A percentile compares a stretch with the other conserved stretches of the same genome.
Evolutionary conservation across 1,139 yeast species (phyloP).

Genomic region (Geotrichum australiense): DNA sequence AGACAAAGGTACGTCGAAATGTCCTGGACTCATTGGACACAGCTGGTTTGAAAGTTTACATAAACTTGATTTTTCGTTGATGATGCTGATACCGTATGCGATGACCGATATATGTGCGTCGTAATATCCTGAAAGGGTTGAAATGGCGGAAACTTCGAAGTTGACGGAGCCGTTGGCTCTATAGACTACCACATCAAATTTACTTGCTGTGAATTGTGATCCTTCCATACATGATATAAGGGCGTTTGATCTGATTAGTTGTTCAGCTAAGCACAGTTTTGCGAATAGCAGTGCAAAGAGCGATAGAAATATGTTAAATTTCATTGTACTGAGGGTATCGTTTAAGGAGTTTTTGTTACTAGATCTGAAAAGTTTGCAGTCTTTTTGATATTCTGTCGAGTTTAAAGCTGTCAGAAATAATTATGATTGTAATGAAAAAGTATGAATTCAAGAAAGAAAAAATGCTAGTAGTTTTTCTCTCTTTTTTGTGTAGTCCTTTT

Average conservation of each 20-base stretch:
- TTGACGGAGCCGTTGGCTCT: slow-evolving; percentile 58
- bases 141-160: slow-evolving; percentile 69
- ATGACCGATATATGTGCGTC: slow-evolving; percentile 60
- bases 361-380: not conserved
- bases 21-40: slow-evolving; percentile 86
- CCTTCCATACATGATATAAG: slow-evolving; percentile 87
- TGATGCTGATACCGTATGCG: slow-evolving; percentile 75
- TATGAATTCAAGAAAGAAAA: no score
- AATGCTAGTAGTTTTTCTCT: no score
- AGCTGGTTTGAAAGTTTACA: slow-evolving; percentile 47
- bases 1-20: slow-evolving; percentile 60
- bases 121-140: slow-evolving; percentile 70
- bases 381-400: not conserved
- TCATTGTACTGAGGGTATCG: not conserved
- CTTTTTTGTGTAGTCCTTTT: no score
- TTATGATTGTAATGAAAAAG: not conserved
- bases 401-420: not conserved
- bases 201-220: slow-evolving; percentile 83
- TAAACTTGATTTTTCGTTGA: slow-evolving; percentile 50
- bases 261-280: slow-evolving; percentile 22
- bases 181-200: slow-evolving; percentile 65
- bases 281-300: not conserved
- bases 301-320: not conserved
- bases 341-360: no score
- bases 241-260: slow-evolving; percentile 54